Conservation (phyloP, 108 stramenopile species). For the Pseudonitzschia delicatissima region DNA sequence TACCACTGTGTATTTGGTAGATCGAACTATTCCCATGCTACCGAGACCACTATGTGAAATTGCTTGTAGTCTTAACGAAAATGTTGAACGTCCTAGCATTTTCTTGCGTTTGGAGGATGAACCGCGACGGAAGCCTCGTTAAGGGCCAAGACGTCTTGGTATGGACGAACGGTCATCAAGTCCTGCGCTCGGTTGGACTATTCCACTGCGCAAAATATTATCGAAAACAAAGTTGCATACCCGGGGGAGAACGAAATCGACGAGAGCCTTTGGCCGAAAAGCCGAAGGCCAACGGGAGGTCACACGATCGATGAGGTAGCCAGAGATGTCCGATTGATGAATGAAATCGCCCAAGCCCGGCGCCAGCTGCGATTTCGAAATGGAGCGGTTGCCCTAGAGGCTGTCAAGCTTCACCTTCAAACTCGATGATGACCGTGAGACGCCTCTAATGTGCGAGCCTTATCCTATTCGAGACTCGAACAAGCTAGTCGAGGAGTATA, state of each 20-base stretch:
- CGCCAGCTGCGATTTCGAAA: constrained; percentile 77
- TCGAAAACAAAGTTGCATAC: constrained; percentile 72
- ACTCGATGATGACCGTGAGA: constrained; percentile 85
- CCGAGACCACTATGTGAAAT: constrained; percentile 89
- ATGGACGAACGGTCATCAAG: constrained; percentile 91
- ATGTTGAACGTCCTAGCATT: constrained; percentile 93
- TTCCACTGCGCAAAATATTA: constrained; percentile 92
- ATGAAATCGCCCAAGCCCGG: constrained; percentile 83
- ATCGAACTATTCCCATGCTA: constrained; percentile 90
- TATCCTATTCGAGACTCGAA: constrained; percentile 95
- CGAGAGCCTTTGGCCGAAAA: constrained; percentile 71
- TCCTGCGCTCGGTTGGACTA: constrained; percentile 95
- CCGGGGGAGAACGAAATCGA: constrained; percentile 43
- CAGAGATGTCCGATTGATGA: constrained; percentile 84
- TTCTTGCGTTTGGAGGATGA: constrained; percentile 95
- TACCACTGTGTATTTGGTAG: constrained; percentile 96
- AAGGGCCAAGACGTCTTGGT: constrained; percentile 80
- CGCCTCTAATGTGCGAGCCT: constrained; percentile 69
- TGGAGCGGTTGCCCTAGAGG: constrained; percentile 89
- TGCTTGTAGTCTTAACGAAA: constrained; percentile 94
- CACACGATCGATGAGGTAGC: constrained; percentile 85
- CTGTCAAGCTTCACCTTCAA: constrained; percentile 89
- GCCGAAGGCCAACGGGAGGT: constrained; percentile 79
- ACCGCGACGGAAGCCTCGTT: constrained; percentile 83
- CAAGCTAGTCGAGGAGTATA: constrained; percentile 95